Conservation (phyloP, 129 eudicot genomes). For the Cynara cardunculus region DNA sequence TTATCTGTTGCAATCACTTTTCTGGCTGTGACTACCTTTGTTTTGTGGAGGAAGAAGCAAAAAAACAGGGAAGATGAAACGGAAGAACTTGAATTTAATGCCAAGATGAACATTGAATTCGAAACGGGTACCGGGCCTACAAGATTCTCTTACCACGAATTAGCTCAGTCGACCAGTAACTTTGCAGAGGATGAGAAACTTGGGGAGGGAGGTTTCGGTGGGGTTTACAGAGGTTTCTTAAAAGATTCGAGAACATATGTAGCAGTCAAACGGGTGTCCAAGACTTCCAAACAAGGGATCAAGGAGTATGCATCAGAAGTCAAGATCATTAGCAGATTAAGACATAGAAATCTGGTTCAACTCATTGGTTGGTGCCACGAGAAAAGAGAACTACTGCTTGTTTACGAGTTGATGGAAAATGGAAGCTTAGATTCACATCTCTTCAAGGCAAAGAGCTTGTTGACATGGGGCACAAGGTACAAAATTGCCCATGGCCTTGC, state of each 20-base stretch:
- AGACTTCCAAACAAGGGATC: background rate
- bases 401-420: slow-evolving; percentile 18
- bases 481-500: slow-evolving; percentile 42
- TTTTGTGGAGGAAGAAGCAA: slow-evolving; percentile 7
- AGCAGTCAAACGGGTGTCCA: background rate
- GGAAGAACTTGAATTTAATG: background rate
- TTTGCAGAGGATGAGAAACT: slow-evolving; percentile 25
- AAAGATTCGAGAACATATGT: background rate
- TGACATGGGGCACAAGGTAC: slow-evolving; percentile 20
- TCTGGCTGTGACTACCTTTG: background rate
- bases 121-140: slow-evolving; percentile 31
- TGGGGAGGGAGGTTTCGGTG: slow-evolving; percentile 35
- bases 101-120: background rate
- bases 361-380: slow-evolving; percentile 48
- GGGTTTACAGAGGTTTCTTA: background rate
- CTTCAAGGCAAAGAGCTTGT: slow-evolving; percentile 16
- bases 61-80: background rate
- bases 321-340: slow-evolving; percentile 27
- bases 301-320: slow-evolving; percentile 19
- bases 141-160: slow-evolving; percentile 24
- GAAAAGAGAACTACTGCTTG: slow-evolving; percentile 26
- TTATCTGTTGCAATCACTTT: background rate
- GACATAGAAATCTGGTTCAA: slow-evolving; percentile 38
- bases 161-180: slow-evolving; percentile 23
- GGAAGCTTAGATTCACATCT: slow-evolving; percentile 41